Conservation (phyloP, 805 yeast genomes). For the Starmera pachycereana region DNA sequence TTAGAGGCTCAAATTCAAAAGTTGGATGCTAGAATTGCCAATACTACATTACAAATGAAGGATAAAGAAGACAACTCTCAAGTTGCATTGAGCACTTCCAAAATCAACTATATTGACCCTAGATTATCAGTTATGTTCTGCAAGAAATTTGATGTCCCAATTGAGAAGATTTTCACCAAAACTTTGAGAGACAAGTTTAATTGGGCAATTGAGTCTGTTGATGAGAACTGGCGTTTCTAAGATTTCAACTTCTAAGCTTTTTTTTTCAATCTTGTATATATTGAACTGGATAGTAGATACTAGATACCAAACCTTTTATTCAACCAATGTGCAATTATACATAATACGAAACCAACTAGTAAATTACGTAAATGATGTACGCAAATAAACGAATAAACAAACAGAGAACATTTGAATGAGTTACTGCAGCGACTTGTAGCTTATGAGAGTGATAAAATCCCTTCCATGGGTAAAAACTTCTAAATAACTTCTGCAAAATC, state of each 20-base stretch:
- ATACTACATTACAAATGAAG: conserved; percentile 63
- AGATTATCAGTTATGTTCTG: conserved; percentile 82
- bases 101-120: conserved; percentile 93
- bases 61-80: conserved; percentile 93
- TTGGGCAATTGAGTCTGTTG: conserved; percentile 93
- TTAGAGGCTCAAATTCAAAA: conserved; percentile 60
- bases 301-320: too few species aligned
- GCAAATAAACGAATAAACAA: too few species aligned
- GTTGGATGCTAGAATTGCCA: conserved; percentile 59
- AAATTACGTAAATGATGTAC: too few species aligned
- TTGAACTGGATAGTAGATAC: too few species aligned
- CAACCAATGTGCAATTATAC: too few species aligned
- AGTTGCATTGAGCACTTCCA: conserved; percentile 87
- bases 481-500: too few species aligned
- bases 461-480: too few species aligned
- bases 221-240: conserved; percentile 77
- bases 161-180: conserved; percentile 85
- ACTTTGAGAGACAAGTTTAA: conserved; percentile 85
- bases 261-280: not conserved
- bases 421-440: too few species aligned
- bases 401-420: too few species aligned
- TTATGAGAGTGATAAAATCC: too few species aligned
- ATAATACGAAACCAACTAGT: too few species aligned
- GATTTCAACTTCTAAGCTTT: not conserved
- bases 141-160: conserved; percentile 78